phyloP scores from a whole-genome alignment of 2,329 filamentous ascomycete genomes.

The Xylariaceae sp. region DNA sequence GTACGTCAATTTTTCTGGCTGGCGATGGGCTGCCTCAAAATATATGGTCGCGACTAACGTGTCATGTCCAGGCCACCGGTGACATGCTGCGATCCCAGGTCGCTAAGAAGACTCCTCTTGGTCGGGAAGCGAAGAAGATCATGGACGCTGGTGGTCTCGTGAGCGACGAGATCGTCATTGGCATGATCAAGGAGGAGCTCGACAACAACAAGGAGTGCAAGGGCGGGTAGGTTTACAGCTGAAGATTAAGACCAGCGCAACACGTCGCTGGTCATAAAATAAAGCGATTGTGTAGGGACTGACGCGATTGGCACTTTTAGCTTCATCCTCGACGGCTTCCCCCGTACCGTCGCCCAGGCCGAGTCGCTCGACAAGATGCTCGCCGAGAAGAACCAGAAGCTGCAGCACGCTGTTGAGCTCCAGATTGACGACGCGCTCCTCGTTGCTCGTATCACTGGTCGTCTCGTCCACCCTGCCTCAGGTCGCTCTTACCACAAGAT shows the following conservation, averaged over 20 bases:
- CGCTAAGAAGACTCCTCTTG: constrained; percentile 91
- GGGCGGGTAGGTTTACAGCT: constrained; percentile 66
- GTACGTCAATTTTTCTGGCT: constrained; percentile 48
- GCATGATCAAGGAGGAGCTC: constrained; percentile 98
- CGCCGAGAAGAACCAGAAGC: constrained; percentile 65
- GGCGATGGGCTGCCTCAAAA: constrained; percentile 18
- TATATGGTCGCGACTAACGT: constrained; percentile 3
- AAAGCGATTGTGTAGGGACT: constrained; percentile 18
- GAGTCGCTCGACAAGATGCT: constrained; percentile 95
- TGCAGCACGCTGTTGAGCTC: constrained; percentile 94
- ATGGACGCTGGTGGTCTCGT: constrained; percentile 98
- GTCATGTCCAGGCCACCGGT: constrained; percentile 69
- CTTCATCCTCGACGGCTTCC: constrained; percentile 98
- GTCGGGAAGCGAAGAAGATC: constrained; percentile 98
- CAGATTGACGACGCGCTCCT: constrained; percentile 93
- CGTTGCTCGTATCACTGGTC: constrained; percentile 92
- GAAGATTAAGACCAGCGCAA: constrained; percentile 5
- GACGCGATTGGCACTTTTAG: constrained; percentile 42
- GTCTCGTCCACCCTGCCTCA: constrained; percentile 90
- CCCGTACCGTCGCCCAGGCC: constrained; percentile 90
- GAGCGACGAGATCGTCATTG: constrained; percentile 98
- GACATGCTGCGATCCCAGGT: constrained; percentile 99
- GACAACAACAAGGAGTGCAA: constrained; percentile 92
- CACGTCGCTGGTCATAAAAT: neutral
- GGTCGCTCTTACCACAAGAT: constrained; percentile 96